Percentiles rank a stretch among this genome's conserved stretches.
Evolutionary conservation across 164 flowering plant species (phyloP).

Genomic region (Macadamia tetraphylla): DNA sequence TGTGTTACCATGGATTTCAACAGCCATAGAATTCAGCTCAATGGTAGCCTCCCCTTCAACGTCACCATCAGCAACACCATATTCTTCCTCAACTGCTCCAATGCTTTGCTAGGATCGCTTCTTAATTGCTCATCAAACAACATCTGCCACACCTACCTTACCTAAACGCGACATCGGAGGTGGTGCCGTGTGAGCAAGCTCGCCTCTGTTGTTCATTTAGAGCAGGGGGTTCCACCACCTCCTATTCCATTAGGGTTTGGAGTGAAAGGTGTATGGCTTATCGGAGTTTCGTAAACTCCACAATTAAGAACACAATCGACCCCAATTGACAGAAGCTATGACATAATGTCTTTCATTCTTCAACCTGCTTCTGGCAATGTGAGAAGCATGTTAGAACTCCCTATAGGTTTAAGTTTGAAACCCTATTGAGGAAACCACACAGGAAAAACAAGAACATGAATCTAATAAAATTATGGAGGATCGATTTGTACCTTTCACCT

Average conservation of each 20-base stretch:
- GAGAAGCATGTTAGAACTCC: too few relatives aligned
- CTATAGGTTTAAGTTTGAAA: too few relatives aligned
- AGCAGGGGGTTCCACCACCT: conserved; percentile 46
- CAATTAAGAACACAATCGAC: background rate
- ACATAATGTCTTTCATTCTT: conserved; percentile 95
- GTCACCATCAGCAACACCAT: too few relatives aligned
- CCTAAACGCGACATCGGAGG: conserved; percentile 22
- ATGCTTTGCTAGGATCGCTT: conserved; percentile 24
- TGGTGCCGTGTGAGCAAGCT: conserved; percentile 23
- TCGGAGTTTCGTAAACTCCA: conserved; percentile 35
- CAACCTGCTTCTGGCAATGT: conserved; percentile 78
- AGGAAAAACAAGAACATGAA: too few relatives aligned
- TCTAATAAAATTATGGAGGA: too few relatives aligned
- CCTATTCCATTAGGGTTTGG: conserved; percentile 32
- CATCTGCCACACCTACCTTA: conserved; percentile 33
- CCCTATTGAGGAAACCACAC: too few relatives aligned
- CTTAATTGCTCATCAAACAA: conserved; percentile 40
- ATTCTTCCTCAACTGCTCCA: conserved; percentile 17
- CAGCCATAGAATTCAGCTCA: conserved; percentile 42
- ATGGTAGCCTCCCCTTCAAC: conserved; percentile 6
- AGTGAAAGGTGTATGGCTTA: conserved; percentile 39
- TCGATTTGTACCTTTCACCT: too few relatives aligned
- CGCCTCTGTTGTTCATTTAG: conserved; percentile 39
- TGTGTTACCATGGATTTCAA: conserved; percentile 40
- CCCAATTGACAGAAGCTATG: conserved; percentile 88